Evolutionary conservation across 805 yeast genomes (phyloP), one percentile per base, ranked within the genome.

Genomic region (Ogataea saltuana): DNA sequence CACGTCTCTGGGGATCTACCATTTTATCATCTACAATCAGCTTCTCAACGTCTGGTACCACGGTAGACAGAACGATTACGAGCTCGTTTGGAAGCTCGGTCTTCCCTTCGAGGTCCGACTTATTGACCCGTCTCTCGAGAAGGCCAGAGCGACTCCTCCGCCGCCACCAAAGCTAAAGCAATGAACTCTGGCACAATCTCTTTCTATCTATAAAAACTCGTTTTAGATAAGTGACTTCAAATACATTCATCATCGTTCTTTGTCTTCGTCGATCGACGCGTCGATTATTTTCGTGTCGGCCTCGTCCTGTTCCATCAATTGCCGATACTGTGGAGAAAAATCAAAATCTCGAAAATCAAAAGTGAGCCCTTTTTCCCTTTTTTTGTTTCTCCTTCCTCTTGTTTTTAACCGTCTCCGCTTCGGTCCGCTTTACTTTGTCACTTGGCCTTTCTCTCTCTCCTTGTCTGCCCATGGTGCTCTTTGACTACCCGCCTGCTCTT

Each of bases 1-100:
- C 43, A 84, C 90, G 0, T 89, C 93, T 0, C 67, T 80, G 15
- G 95, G 96, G 1, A 90, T 89, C 10, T 90, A 88, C 65, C 83
- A 73, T 60, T 88, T 86, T 62, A 73, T 89, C 50, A 81, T 85
- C 3, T 87, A 83, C 58, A 72, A 82, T 55, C 89, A 87, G 66
- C 81, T 83, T 53, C 69, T 89, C 49, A 76, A 93, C 50, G 64
- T 81, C 30, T 79, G 83, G 64, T 71, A 83, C 48, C 70, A 72
- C 13, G 80, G 80, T 2, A 65, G 66, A 10, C 74, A 78, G 25
- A 59, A 71, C 21, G 72, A 75, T 25, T 88, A 76, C 60, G 64
- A 64, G 41, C 76, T 81, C 55, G 67, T 72, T 18, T 75, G 86
- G 78, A 69, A 69, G 28, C 71, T 69, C 48, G 80, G 81, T 5